Evolutionary conservation across 441 rosid species (phyloP).

Genomic region (Gossypium trilobum): DNA sequence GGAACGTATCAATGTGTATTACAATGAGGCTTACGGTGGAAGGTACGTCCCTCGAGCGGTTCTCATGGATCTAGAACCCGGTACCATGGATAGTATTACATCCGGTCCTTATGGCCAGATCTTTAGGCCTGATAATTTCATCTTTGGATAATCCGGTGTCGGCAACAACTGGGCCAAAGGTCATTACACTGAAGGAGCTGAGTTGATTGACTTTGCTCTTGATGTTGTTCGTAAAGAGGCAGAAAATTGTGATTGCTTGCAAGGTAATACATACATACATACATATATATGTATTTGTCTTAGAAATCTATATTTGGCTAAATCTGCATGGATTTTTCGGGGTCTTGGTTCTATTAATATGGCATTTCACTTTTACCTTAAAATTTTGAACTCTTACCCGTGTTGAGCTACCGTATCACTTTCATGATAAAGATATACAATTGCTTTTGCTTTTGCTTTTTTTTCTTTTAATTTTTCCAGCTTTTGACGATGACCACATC

Average conservation of each 20-base stretch:
- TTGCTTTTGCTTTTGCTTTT: not conserved
- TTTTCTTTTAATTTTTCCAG: not conserved
- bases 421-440: not conserved
- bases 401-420: not conserved
- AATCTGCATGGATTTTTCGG: not conserved
- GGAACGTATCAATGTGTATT: constrained; percentile 58
- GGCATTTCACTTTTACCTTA: not conserved
- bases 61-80: constrained; percentile 73
- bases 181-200: constrained; percentile 86
- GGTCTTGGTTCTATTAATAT: not conserved
- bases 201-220: constrained; percentile 76
- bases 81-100: constrained; percentile 66
- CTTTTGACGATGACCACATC: not conserved
- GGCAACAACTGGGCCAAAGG: constrained; percentile 82
- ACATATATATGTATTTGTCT: not conserved
- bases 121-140: constrained; percentile 39
- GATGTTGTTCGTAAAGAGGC: constrained; percentile 89
- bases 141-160: constrained; percentile 46
- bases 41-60: constrained; percentile 64
- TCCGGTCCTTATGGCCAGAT: constrained; percentile 55
- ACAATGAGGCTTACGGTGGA: constrained; percentile 60
- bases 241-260: constrained; percentile 87
- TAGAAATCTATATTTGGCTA: not conserved
- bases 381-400: not conserved
- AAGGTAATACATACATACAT: constrained; percentile 34